Conservation (phyloP, 78 protist species). For the Dictyostelium purpureum region DNA sequence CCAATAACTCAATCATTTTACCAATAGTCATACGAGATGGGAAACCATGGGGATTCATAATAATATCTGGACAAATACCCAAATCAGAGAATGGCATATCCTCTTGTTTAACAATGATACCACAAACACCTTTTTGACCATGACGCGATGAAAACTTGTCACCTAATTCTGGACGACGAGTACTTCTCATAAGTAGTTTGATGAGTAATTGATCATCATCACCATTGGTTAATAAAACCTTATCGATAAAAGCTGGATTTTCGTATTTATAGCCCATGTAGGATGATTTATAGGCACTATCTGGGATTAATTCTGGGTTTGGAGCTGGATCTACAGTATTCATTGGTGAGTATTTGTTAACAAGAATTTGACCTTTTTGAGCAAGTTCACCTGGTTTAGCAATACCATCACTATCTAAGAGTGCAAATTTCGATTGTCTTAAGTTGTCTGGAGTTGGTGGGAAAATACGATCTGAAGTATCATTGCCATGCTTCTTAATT, state of each 20-base stretch:
- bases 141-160: constrained; percentile 99
- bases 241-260: constrained; percentile 95
- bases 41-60: constrained; percentile 99
- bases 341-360: constrained; percentile 96
- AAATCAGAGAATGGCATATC: constrained; percentile 98
- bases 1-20: constrained; percentile 98
- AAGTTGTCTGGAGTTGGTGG: constrained; percentile 58
- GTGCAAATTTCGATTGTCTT: constrained; percentile 82
- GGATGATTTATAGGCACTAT: constrained; percentile 66
- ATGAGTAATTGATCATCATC: constrained; percentile 92
- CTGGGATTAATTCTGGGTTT: constrained; percentile 52
- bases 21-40: constrained; percentile 99
- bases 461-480: constrained; percentile 83
- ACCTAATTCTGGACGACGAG: constrained; percentile 99
- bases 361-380: constrained; percentile 96
- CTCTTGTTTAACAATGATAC: constrained; percentile 98
- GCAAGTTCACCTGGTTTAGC: constrained; percentile 95
- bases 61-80: constrained; percentile 99
- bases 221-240: constrained; percentile 86
- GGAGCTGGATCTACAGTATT: constrained; percentile 32
- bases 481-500: constrained; percentile 83
- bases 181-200: constrained; percentile 95
- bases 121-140: constrained; percentile 99
- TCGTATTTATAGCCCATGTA: constrained; percentile 94
- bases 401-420: constrained; percentile 99